Evolutionary conservation across 2,329 filamentous ascomycete genomes (phyloP).

Genomic region (Nothomitra cinnamomea): DNA sequence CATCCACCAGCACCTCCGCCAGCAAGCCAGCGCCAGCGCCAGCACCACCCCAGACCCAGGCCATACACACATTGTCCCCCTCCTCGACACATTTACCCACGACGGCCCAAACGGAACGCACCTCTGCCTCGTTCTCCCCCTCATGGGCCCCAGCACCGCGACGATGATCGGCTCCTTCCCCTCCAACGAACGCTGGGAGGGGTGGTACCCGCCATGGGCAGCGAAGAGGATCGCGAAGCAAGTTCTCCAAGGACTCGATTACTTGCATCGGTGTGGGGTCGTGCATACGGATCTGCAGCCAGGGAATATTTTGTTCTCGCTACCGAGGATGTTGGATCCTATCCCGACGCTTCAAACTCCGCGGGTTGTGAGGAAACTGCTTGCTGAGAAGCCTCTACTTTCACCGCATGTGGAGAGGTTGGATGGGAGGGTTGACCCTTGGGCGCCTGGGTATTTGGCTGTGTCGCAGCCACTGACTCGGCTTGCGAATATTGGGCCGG

Average conservation of each 20-base stretch:
- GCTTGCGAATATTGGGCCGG: background rate
- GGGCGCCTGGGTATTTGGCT: background rate
- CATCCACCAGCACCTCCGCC: background rate
- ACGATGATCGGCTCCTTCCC: conserved; percentile 9
- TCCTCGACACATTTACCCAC: conserved; percentile 18
- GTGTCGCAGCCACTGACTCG: background rate
- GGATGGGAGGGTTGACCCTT: background rate
- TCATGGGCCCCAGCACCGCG: conserved; percentile 18
- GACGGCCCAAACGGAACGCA: conserved; percentile 21
- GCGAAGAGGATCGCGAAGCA: background rate
- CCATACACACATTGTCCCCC: conserved; percentile 15
- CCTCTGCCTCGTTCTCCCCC: conserved; percentile 20
- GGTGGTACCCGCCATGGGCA: background rate
- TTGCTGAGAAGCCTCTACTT: too few relatives aligned
- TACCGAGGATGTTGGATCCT: background rate
- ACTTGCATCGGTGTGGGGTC: background rate
- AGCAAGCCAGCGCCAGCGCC: too few relatives aligned
- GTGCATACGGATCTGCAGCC: background rate
- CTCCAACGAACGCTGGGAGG: background rate
- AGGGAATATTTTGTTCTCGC: background rate
- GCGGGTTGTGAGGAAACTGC: background rate
- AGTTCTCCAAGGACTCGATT: background rate
- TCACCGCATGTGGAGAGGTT: background rate
- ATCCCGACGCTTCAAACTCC: background rate
- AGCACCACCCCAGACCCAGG: conserved; percentile 8